Percentiles rank a stretch among this genome's conserved stretches.
Evolutionary conservation across 179 eudicot genomes (phyloP).

Genomic region (Beta lomatogona): DNA sequence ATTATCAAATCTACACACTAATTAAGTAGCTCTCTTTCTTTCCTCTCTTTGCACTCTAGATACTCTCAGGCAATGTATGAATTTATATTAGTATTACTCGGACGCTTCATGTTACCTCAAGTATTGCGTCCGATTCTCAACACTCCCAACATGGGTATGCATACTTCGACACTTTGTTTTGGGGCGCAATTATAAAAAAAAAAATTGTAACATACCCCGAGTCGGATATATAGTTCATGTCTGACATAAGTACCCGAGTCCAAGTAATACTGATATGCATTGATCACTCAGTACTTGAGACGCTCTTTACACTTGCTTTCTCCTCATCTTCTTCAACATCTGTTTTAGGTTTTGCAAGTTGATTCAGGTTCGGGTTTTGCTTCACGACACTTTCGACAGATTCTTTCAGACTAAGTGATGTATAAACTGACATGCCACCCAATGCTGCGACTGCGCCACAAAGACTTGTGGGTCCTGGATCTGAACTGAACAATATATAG

Average conservation of each 20-base stretch:
- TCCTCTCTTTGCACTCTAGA: not conserved
- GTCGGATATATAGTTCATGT: too few species aligned
- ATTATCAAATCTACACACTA: not conserved
- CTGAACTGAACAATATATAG: constrained; percentile 64
- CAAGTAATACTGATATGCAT: too few species aligned
- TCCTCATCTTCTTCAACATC: constrained; percentile 41
- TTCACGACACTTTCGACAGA: constrained; percentile 33
- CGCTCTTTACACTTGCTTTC: constrained; percentile 33
- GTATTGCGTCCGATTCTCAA: too few species aligned
- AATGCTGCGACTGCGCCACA: constrained; percentile 76
- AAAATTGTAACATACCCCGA: too few species aligned
- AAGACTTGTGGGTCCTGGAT: constrained; percentile 76
- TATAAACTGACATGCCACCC: constrained; percentile 82
- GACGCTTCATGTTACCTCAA: too few species aligned
- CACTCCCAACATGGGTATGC: too few species aligned
- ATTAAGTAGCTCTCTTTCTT: not conserved
- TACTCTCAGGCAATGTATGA: not conserved
- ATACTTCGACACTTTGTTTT: too few species aligned
- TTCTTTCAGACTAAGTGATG: constrained; percentile 58
- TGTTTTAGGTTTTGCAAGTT: constrained; percentile 48
- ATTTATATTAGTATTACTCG: not conserved
- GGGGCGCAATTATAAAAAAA: too few species aligned
- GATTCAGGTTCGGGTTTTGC: constrained; percentile 41
- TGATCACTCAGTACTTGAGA: constrained; percentile 32
- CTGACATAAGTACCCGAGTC: too few species aligned